Evolutionary conservation across 805 yeast genomes (phyloP), one percentile per base, ranked within the genome.

Genomic region (Schwanniomyces occidentalis): DNA sequence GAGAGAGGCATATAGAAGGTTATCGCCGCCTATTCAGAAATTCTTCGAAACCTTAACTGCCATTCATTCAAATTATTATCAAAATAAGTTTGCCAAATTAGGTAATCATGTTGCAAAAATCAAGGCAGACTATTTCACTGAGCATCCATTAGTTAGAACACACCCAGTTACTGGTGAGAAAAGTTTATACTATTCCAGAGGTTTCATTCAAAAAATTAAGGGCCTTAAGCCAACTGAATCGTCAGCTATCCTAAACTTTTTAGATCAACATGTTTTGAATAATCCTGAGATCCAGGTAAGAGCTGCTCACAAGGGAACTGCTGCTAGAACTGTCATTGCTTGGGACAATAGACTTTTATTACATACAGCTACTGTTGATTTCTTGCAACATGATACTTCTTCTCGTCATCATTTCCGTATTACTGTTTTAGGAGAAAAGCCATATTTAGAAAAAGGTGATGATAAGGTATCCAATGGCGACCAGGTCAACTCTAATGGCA

Each of bases 101-200:
- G n/a, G n/a, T n/a, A n/a, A n/a, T n/a, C n/a, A 37, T 22, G 37
- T 33, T 5, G 38, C 51, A 16, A 46, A 48, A 32, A 49, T 47
- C 14, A 48, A 51, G 35, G 49, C 38, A 8, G 52, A 44, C 19
- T 40, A 46, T 30, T 46, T 44, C 29, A 42, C 54, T 8, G 60
- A 54, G 34, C 60, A 54, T 36, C 58, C 60, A 5, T 45, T 54
- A 31, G 51, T 54, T n/a, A 44, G 60, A 39, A 52, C 56, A 7
- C 58, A 54, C 31, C 60, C 60, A 3, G 60, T 52, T 8, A 52
- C 60, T 6, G 57, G 57, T 4, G 54, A 49, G 25, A 54, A 52
- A 40, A 37, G 46, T 30, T 36, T 54, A 27, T 54, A 32, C 39
- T 52, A 38, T 30, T 51, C 56, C 13, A 35, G 55, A 19, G 52